Evolutionary conservation across 1,284 basidiomycete species (phyloP), one percentile per base, ranked within the genome.

Genomic region (Cryptococcus amylolentus): DNA sequence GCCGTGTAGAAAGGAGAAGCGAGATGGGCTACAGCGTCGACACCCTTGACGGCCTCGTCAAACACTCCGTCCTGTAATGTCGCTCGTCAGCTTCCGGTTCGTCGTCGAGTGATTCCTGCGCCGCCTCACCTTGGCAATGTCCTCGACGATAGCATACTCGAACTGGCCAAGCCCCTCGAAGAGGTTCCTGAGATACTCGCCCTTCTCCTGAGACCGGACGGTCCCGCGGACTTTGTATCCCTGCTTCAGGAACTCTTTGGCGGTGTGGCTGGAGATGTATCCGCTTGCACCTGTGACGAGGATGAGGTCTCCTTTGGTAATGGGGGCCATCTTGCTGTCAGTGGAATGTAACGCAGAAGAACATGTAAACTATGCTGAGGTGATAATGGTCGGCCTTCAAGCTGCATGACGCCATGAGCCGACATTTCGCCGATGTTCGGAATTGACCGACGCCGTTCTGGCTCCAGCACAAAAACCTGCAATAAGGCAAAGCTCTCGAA

Each of bases 1-100:
- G 41, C 57, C 54, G 66, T 57, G 64, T 74, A 67, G 69, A 74
- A 74, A 0, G 69, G 70, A 14, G 60, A 62, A 42, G 65, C 65
- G 44, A 65, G 56, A 49, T 62, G 57, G 18, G 71, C 66, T n/a
- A 88, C 82, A 3, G 78, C 85, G 62, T 86, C 83, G 5, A 88
- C 81, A 7, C 79, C 85, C 65, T 83, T 83, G 38, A 87, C 84
- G 1, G 84, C 84, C 44, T 84, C 82, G 65, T 88, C 85, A 63
- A 88, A 88, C 1, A 82, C 84, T 20, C 83, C 84, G 18, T 82
- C 80, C 82, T 83, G 37, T 23, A 7, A 20, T n/a, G 55, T 26
- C 20, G 20, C 20, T 20, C 20, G 16, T 14, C 20, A 18, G 16
- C 52, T 20, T 27, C 16, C 16, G 20, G 7, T 31, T 37, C 10